Conservation (phyloP, 768 basidiomycete genomes). For the Podaxis pistillaris region DNA sequence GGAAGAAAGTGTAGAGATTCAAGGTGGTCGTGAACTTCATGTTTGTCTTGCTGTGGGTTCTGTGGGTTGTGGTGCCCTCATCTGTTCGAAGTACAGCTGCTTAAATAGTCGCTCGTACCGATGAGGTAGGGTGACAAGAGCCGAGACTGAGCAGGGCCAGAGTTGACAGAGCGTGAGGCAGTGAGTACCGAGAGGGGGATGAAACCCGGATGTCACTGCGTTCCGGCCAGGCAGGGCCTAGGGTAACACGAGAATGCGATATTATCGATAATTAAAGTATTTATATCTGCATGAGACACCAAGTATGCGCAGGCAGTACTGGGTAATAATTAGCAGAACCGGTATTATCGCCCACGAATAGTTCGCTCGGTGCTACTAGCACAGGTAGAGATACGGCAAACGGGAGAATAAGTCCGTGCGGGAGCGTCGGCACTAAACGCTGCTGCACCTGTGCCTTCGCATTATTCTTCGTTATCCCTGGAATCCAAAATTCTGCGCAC, state of each 20-base stretch:
- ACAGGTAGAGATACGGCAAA: not conserved
- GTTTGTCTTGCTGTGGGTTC: not conserved
- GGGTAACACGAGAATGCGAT: not conserved
- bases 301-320: not conserved
- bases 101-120: not conserved
- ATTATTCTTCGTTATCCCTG: too few relatives aligned
- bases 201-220: not conserved
- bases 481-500: too few relatives aligned
- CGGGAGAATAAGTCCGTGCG: constrained; percentile 1
- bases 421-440: not conserved
- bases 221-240: not conserved
- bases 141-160: not conserved
- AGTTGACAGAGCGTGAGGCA: not conserved
- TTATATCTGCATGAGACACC: not conserved
- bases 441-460: too few relatives aligned
- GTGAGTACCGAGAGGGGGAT: not conserved
- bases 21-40: constrained; percentile 13
- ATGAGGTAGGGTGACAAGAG: not conserved
- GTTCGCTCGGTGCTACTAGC: not conserved
- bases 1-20: constrained; percentile 4
- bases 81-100: not conserved
- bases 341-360: not conserved
- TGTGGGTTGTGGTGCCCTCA: not conserved
- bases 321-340: not conserved
- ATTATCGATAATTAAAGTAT: not conserved